A percentile compares a stretch with the other conserved stretches of the same genome.
Conservation (phyloP, 2,329 filamentous ascomycete species). For the Colletotrichum magnum region DNA sequence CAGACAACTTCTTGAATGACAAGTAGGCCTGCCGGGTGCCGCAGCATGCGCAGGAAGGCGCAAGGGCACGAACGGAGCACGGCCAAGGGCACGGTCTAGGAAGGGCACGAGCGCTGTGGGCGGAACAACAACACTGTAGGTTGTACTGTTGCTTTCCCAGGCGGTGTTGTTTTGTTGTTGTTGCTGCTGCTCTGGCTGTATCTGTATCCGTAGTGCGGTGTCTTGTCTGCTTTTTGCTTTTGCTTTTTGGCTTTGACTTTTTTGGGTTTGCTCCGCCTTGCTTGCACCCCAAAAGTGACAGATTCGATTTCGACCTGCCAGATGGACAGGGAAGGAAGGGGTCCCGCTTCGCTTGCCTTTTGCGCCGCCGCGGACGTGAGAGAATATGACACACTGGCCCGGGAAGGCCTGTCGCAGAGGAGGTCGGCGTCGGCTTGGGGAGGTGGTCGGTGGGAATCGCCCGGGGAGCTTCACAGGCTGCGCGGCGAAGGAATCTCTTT, state of each 20-base stretch:
- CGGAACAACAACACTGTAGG: too few species aligned
- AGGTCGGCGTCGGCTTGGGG: slow-evolving; percentile 16
- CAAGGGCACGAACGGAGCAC: neutral
- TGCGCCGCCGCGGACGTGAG: neutral
- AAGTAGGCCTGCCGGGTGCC: slow-evolving; percentile 1
- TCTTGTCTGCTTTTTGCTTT: too few species aligned
- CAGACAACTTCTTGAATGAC: too few species aligned
- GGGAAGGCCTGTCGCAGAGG: slow-evolving; percentile 19
- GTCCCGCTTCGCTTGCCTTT: neutral
- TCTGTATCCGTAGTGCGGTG: too few species aligned
- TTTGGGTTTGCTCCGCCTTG: neutral
- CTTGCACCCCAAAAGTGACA: slow-evolving; percentile 4
- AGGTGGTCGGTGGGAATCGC: neutral
- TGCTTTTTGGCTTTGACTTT: neutral
- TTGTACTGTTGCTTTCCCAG: too few species aligned
- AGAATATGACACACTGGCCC: slow-evolving; percentile 24
- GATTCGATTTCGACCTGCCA: slow-evolving; percentile 23
- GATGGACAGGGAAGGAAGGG: slow-evolving; percentile 12
- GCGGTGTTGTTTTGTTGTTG: too few species aligned
- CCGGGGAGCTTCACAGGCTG: too few species aligned
- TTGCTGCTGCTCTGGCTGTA: too few species aligned
- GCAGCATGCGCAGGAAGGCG: neutral
- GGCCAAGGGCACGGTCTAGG: too few species aligned
- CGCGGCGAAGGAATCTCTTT: slow-evolving; percentile 8
- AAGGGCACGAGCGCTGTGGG: too few species aligned